Evolutionary conservation across 2,329 filamentous ascomycete genomes (phyloP).

Genomic region (Ilyonectria sp.): DNA sequence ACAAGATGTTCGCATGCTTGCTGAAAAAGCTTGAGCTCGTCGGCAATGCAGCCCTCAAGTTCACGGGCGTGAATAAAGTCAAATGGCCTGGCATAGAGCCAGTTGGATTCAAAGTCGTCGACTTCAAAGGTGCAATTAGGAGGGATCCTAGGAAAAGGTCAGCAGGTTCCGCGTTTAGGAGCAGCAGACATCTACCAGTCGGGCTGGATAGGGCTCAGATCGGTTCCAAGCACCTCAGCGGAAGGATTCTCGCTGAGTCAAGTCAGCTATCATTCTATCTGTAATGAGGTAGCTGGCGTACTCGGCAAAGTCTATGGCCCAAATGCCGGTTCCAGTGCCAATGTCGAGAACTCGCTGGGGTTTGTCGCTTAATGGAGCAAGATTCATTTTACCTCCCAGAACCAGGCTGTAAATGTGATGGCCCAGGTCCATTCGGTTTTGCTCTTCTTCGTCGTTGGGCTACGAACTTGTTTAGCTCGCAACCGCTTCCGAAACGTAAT

Average conservation of each 20-base stretch:
- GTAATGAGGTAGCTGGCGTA: neutral
- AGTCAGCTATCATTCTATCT: neutral
- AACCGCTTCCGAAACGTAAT: neutral
- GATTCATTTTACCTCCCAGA: slow-evolving; percentile 15
- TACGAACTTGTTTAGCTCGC: neutral
- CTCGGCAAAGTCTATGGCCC: slow-evolving; percentile 28
- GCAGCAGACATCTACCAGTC: slow-evolving; percentile 9
- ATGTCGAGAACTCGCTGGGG: slow-evolving; percentile 17
- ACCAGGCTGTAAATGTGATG: slow-evolving; percentile 24
- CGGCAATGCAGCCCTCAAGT: slow-evolving; percentile 12
- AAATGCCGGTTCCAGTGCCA: slow-evolving; percentile 1
- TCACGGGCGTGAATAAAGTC: slow-evolving; percentile 13
- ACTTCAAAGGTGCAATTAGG: slow-evolving; percentile 17
- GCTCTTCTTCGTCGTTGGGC: slow-evolving; percentile 29
- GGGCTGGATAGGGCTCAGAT: slow-evolving; percentile 27
- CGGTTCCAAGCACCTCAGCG: slow-evolving; percentile 24
- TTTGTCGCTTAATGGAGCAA: slow-evolving; percentile 14
- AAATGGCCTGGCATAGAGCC: slow-evolving; percentile 13
- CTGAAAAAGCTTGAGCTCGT: neutral
- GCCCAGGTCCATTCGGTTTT: slow-evolving; percentile 27
- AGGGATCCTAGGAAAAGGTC: slow-evolving; percentile 6
- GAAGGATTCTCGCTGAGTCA: slow-evolving; percentile 12
- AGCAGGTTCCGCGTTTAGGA: too few species aligned
- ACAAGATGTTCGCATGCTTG: too few species aligned
- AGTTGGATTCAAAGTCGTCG: neutral